These are phyloP conservation scores for Marchantia paleacea DNA, from an alignment of 225 moss, liverwort and hornwort species.

Conservation along the genomic window DNA sequence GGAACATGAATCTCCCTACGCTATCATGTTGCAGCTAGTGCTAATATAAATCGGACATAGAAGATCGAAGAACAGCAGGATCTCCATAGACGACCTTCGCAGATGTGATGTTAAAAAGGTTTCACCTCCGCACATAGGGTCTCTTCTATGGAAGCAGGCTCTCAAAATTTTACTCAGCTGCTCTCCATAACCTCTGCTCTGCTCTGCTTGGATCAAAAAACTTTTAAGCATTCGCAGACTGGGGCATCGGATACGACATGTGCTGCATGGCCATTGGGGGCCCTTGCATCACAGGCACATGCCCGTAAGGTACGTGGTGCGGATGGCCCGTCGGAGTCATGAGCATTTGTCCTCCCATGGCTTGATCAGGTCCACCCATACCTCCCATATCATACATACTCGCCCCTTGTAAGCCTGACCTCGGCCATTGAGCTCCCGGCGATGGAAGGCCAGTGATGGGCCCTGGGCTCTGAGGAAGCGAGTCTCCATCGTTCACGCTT, in stretches of 20 bases:
- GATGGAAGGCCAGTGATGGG: conserved; percentile 78
- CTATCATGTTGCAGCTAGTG: neutral
- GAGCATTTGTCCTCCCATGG: conserved; percentile 29
- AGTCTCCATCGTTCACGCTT: conserved; percentile 73
- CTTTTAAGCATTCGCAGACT: conserved; percentile 31
- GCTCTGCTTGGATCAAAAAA: neutral
- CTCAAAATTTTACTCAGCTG: conserved; percentile 28
- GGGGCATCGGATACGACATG: conserved; percentile 34
- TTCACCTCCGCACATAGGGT: conserved; percentile 26
- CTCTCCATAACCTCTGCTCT: neutral
- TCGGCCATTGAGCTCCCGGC: conserved; percentile 43
- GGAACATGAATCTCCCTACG: conserved; percentile 21
- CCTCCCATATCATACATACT: conserved; percentile 24
- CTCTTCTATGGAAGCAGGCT: conserved; percentile 13
- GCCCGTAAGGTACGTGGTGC: conserved; percentile 31
- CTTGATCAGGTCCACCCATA: conserved; percentile 28
- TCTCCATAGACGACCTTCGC: conserved; percentile 22
- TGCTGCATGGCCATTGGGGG: conserved; percentile 33
- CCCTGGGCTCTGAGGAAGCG: conserved; percentile 70
- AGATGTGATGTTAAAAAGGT: conserved; percentile 27
- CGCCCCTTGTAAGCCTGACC: conserved; percentile 24
- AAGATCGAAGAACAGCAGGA: conserved; percentile 7
- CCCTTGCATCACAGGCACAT: conserved; percentile 33
- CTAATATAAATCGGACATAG: conserved; percentile 1
- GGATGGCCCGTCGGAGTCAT: conserved; percentile 27